These are phyloP conservation scores for Coleophoma crateriformis DNA, from an alignment of 2,329 filamentous ascomycete species.

Conservation along the genomic window DNA sequence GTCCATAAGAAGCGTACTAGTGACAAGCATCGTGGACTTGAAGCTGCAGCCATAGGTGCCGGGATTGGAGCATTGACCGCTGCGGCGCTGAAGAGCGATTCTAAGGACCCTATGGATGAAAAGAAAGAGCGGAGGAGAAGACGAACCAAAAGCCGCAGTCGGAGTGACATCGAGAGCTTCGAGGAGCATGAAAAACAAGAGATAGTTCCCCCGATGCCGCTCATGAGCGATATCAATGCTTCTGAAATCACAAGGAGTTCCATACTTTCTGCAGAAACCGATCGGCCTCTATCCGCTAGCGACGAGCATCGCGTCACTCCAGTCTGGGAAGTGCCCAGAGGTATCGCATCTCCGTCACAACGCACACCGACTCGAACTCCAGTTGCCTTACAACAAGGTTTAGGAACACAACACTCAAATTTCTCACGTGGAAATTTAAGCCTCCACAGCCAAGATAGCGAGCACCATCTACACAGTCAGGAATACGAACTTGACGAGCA, in stretches of 20 bases:
- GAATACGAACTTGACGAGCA: conserved; percentile 28
- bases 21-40: conserved; percentile 18
- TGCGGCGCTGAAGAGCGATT: conserved; percentile 57
- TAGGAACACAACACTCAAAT: conserved; percentile 60
- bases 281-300: conserved; percentile 63
- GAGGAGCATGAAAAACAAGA: conserved; percentile 47
- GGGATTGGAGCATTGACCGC: conserved; percentile 52
- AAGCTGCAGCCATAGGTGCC: conserved; percentile 22
- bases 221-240: conserved; percentile 78
- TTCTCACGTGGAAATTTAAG: conserved; percentile 41
- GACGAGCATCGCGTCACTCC: conserved; percentile 48
- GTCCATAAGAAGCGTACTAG: conserved; percentile 26
- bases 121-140: conserved; percentile 34
- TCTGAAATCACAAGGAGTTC: conserved; percentile 87
- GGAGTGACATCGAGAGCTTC: conserved; percentile 40
- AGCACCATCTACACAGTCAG: conserved; percentile 33
- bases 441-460: conserved; percentile 34
- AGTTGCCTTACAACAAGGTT: conserved; percentile 45
- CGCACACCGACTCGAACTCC: conserved; percentile 58
- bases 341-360: conserved; percentile 53
- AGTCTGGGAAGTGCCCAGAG: conserved; percentile 58
- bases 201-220: conserved; percentile 73
- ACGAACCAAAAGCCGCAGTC: conserved; percentile 39
- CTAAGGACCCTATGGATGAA: conserved; percentile 50
- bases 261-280: conserved; percentile 76